Conservation (phyloP, 1,139 yeast genomes). For the Nakaseomyces nivariensis region DNA sequence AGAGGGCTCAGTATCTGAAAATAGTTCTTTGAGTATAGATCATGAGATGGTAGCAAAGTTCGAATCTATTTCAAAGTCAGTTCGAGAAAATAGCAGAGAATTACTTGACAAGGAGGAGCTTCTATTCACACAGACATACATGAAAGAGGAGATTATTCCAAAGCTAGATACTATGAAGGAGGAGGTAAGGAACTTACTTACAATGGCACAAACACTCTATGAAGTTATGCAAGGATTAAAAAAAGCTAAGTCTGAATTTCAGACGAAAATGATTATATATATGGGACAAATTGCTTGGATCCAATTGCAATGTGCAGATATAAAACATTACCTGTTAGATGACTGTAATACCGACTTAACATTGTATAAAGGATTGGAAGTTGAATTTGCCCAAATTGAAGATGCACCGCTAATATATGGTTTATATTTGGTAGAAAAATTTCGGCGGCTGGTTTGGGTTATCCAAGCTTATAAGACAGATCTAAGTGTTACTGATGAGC, state of each 20-base stretch:
- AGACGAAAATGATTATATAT: slow-evolving; percentile 11
- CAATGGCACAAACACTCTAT: slow-evolving; percentile 25
- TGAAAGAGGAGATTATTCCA: slow-evolving; percentile 7
- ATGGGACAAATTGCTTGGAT: slow-evolving; percentile 22
- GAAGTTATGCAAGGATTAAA: slow-evolving; percentile 18
- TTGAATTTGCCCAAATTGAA: slow-evolving; percentile 41
- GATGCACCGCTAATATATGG: slow-evolving; percentile 82
- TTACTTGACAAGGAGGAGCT: slow-evolving; percentile 13
- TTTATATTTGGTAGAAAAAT: slow-evolving; percentile 55
- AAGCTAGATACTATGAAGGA: slow-evolving; percentile 10
- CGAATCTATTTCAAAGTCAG: slow-evolving; percentile 14
- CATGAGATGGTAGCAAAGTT: slow-evolving; percentile 20
- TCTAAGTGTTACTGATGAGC: slow-evolving; percentile 46
- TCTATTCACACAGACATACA: slow-evolving; percentile 7
- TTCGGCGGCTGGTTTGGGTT: slow-evolving; percentile 63
- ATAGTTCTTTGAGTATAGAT: slow-evolving; percentile 17
- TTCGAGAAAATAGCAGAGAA: slow-evolving; percentile 13
- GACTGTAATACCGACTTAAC: slow-evolving; percentile 29
- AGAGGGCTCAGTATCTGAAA: slow-evolving; percentile 7
- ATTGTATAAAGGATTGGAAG: slow-evolving; percentile 36
- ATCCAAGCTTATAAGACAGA: slow-evolving; percentile 43
- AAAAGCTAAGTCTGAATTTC: slow-evolving; percentile 15
- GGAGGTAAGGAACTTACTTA: slow-evolving; percentile 16
- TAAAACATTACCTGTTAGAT: slow-evolving; percentile 27
- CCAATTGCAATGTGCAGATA: slow-evolving; percentile 20